Conservation (phyloP, 1,284 basidiomycete genomes). For the Moesziomyces sp. region DNA sequence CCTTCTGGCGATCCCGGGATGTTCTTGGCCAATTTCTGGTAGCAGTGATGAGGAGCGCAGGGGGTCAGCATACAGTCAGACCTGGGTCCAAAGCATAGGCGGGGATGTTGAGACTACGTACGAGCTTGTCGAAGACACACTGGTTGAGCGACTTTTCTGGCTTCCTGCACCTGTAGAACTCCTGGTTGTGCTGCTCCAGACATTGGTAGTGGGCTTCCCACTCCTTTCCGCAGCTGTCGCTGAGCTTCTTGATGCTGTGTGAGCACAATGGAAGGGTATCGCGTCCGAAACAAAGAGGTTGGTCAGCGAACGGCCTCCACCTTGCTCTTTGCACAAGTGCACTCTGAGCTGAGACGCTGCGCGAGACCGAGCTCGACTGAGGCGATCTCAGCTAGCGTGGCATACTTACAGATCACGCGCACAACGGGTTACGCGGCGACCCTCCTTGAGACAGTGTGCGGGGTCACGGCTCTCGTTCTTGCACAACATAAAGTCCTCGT, state of each 20-base stretch:
- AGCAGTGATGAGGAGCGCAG: background rate
- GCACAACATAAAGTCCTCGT: constrained; percentile 99
- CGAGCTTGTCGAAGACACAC: constrained; percentile 95
- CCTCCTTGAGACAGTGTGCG: constrained; percentile 93
- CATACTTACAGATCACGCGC: constrained; percentile 85
- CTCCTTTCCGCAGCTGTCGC: constrained; percentile 87
- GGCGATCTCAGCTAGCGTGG: background rate
- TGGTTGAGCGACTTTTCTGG: constrained; percentile 89
- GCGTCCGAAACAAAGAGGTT: constrained; percentile 3
- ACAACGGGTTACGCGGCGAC: constrained; percentile 93
- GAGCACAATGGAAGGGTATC: background rate
- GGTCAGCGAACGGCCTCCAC: background rate
- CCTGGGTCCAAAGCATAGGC: background rate
- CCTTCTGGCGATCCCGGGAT: constrained; percentile 91
- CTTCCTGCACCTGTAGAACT: constrained; percentile 90
- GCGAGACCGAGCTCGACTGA: background rate
- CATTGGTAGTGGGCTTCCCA: constrained; percentile 96
- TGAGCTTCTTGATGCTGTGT: constrained; percentile 86
- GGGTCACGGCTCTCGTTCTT: constrained; percentile 91
- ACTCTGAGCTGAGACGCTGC: no score
- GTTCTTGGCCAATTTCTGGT: constrained; percentile 86
- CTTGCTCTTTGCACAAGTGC: background rate
- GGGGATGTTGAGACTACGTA: constrained; percentile 43
- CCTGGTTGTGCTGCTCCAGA: constrained; percentile 95
- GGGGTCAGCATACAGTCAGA: background rate